Base-by-base conservation (phyloP, 352 stramenopile species). In the Thalassiosira mediterranea region DNA sequence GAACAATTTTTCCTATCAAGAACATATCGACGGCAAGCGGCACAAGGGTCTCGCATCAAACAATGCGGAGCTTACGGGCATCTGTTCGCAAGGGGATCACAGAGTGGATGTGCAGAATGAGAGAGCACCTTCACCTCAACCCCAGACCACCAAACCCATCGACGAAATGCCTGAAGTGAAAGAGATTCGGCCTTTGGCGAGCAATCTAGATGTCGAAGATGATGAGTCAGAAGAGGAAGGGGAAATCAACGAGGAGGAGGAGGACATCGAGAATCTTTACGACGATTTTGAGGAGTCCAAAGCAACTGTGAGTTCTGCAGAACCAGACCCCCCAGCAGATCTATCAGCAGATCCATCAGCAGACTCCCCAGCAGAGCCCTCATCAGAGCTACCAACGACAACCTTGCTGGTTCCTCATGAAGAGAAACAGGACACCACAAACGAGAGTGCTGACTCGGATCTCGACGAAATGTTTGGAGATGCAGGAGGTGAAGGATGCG, bases 261-360 rank as follows among this genome's bases (percentile, higher is more conserved):
- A 81, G 72, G 72, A 76, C 23, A 68, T 81, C 56, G 37, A 56
- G n/a, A 51, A 72, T 29, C 52, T 81, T 38, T 81, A 81, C 17
- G 67, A 76, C 64, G 72, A 81, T 23, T 72, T 81, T 47, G 53
- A 63, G 57, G 53, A 72, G 29, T 34, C 58, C 8, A 7, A 51
- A 7, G 23, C 42, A 29, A 29, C 44, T 49, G 21, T 31, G 26
- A 57, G 23, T 46, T 15, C 11, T 19, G 11, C 42, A 51, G 26
- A 25, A 28, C n/a, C 25, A 15, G 29, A n/a, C n/a, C n/a, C n/a
- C n/a, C n/a, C n/a, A n/a, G n/a, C n/a, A n/a, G n/a, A n/a, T n/a
- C n/a, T n/a, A n/a, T n/a, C n/a, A n/a, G n/a, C n/a, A n/a, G n/a
- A n/a, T n/a, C n/a, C n/a, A n/a, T n/a, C n/a, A n/a, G n/a, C n/a